Base-by-base conservation (phyloP, 352 stramenopile species). In the Phytophthora hybrid region DNA sequence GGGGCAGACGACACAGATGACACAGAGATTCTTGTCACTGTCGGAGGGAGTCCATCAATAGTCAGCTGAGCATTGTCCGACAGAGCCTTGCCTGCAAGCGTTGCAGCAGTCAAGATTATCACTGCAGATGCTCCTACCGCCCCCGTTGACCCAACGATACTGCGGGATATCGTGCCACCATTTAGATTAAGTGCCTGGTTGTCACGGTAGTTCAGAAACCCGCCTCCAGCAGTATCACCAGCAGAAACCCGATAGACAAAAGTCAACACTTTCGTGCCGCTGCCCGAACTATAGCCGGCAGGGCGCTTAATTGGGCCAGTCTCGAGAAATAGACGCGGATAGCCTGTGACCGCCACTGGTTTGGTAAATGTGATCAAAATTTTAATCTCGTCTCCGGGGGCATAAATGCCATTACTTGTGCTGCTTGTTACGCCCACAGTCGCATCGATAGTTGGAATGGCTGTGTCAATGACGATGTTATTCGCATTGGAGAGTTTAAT, bases 301-400 rank as follows among this genome's bases (percentile, higher is more conserved):
- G 84, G 78, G 8, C 84, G 84, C 63, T 93, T 92, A 58, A 93
- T 88, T 0, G 74, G 71, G 5, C 85, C 87, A 0, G 88, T 95
- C 63, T 94, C 85, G 13, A 96, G 72, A 59, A 89, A 90, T 19
- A 96, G 55, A 9, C 87, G 77, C 7, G 90, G 90, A 18, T 91
- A 91, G 1, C 87, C 88, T 0, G 63, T 71, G 19, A 96, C 88
- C 0, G 57, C 72, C 0, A 96, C 90, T n/a, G 86, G 78, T 53
- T 93, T 94, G 0, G 87, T 95, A 73, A 96, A 96, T 21, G 83
- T 84, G 21, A 96, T 67, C 13, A 83, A 65, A 37, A 96, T 80
- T 9, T 79, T 70, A 11, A 96, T 83, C 5, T 69, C 74, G 58
- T 95, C 88, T 23, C 90, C 90, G 11, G 90, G 85, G 8, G 84